Conservation (phyloP, 2,329 filamentous ascomycete species). For the Claviceps cyperi region DNA sequence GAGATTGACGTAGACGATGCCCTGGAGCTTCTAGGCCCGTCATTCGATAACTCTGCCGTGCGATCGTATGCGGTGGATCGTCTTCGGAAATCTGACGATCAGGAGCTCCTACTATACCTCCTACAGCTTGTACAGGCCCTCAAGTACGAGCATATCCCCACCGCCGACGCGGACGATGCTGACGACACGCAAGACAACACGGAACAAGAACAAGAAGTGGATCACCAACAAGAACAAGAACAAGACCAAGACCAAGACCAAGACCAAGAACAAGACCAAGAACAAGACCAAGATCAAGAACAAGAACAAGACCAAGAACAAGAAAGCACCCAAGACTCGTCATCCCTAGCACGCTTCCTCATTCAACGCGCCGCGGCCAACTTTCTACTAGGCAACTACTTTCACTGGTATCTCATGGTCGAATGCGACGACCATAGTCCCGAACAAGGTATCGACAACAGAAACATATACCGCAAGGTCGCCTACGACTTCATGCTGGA, state of each 20-base stretch:
- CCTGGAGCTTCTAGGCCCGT: slow-evolving; percentile 81
- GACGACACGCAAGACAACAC: not conserved
- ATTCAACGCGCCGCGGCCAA: slow-evolving; percentile 79
- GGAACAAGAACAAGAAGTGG: too few relatives aligned
- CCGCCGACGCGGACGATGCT: slow-evolving; percentile 23
- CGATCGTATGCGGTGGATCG: slow-evolving; percentile 88
- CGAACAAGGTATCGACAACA: slow-evolving; percentile 59
- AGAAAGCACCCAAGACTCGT: slow-evolving; percentile 59
- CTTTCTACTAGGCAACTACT: slow-evolving; percentile 81
- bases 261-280: too few relatives aligned
- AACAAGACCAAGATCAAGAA: too few relatives aligned
- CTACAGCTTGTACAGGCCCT: slow-evolving; percentile 90
- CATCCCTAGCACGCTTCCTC: slow-evolving; percentile 65
- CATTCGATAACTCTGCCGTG: slow-evolving; percentile 77
- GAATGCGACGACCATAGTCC: slow-evolving; percentile 79
- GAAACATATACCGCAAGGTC: slow-evolving; percentile 79
- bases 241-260: too few relatives aligned
- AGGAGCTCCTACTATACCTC: slow-evolving; percentile 81
- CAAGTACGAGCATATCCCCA: slow-evolving; percentile 72
- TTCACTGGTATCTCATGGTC: slow-evolving; percentile 98
- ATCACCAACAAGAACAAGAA: too few relatives aligned
- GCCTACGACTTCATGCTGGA: slow-evolving; percentile 94
- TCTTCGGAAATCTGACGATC: slow-evolving; percentile 79
- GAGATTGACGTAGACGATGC: slow-evolving; percentile 96
- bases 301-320: slow-evolving; percentile 14